A percentile compares a stretch with the other conserved stretches of the same genome.
phyloP scores from a whole-genome alignment of 176 grass and related monocot species.

The Oryza punctata region DNA sequence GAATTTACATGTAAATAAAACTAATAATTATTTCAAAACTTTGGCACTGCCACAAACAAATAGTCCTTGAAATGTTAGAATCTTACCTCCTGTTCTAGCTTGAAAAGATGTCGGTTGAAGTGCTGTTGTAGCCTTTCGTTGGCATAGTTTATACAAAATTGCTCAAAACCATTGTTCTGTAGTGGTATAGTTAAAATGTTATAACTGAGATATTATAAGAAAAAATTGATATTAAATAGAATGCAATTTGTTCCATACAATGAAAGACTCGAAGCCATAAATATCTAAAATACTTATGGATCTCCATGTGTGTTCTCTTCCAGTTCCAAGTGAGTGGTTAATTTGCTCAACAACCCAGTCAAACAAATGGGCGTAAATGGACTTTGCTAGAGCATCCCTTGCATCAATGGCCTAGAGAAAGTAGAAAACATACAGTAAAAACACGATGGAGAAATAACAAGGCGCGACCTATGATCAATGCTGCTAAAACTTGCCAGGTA shows the following conservation, averaged over 20 bases:
- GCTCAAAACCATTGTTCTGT: constrained; percentile 96
- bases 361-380: constrained; percentile 88
- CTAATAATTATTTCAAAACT: constrained; percentile 23
- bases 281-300: constrained; percentile 99
- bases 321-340: constrained; percentile 70
- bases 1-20: background rate
- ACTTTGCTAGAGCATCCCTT: constrained; percentile 96
- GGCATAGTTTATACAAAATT: constrained; percentile 99
- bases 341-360: constrained; percentile 90
- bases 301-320: constrained; percentile 56
- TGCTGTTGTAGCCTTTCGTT: constrained; percentile 98
- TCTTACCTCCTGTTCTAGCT: constrained; percentile 88
- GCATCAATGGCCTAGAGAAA: constrained; percentile 72
- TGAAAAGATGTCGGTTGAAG: constrained; percentile 94
- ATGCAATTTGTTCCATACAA: constrained; percentile 55
- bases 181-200: constrained; percentile 38
- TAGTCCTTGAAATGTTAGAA: constrained; percentile 23
- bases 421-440: constrained; percentile 25
- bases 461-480: background rate
- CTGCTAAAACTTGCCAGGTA: constrained; percentile 24
- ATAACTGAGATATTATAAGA: constrained; percentile 11
- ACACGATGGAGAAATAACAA: constrained; percentile 7
- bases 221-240: constrained; percentile 28
- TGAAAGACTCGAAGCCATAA: constrained; percentile 95
- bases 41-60: constrained; percentile 17